A percentile compares a stretch with the other conserved stretches of the same genome.
These are phyloP conservation scores for Tubosaeta sp. DNA, from an alignment of 768 basidiomycete species.

Conservation along the genomic window DNA sequence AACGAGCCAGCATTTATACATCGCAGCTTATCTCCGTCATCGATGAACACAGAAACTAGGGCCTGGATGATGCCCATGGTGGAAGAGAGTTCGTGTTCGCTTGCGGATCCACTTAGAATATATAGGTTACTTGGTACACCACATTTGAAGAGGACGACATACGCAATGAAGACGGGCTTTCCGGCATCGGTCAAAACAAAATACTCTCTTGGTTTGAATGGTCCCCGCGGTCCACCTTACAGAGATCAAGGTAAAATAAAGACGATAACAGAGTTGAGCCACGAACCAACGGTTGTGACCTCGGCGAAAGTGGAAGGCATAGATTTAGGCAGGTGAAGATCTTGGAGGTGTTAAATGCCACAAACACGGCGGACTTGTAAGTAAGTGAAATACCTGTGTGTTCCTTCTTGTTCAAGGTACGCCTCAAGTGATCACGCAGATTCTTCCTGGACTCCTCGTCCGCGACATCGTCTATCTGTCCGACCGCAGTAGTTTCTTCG, in stretches of 20 bases:
- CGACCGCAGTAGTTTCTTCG: constrained; percentile 50
- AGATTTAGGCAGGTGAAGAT: constrained; percentile 11
- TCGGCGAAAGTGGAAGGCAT: constrained; percentile 32
- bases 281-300: constrained; percentile 26
- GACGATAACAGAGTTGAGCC: constrained; percentile 1
- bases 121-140: neutral
- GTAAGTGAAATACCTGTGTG: constrained; percentile 38
- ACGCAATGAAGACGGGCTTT: constrained; percentile 96
- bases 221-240: constrained; percentile 14
- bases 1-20: constrained; percentile 81
- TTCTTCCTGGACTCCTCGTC: constrained; percentile 60
- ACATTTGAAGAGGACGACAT: constrained; percentile 12
- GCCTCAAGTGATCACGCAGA: constrained; percentile 67
- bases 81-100: constrained; percentile 63
- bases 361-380: constrained; percentile 4
- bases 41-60: constrained; percentile 91
- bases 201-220: constrained; percentile 65
- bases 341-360: constrained; percentile 1
- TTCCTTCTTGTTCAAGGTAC: constrained; percentile 53
- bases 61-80: constrained; percentile 93
- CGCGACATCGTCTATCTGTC: constrained; percentile 37
- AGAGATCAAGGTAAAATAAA: constrained; percentile 3
- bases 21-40: constrained; percentile 82
- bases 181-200: constrained; percentile 94
- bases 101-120: constrained; percentile 43